Evolutionary conservation across 805 yeast genomes (phyloP), one percentile per base, ranked within the genome.

Genomic region (Yarrowia divulgata): DNA sequence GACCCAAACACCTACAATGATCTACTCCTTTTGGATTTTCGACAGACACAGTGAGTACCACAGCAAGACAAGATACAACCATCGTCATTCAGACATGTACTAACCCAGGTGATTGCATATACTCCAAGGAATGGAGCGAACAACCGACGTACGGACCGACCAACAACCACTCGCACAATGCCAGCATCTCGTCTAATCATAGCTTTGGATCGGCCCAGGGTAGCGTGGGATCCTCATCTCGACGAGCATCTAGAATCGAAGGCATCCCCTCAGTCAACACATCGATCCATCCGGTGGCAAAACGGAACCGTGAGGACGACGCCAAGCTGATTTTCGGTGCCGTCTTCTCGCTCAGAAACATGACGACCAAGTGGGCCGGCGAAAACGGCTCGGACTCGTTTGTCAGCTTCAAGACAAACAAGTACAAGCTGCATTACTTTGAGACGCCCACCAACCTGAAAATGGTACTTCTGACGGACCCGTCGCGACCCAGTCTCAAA

Each of bases 281-380:
- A 18, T 34, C 66, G 34, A 35, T 45, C n/a, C 52, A 45, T 32
- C 66, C 66, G 10, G 40, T 45, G 29, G 8, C 66, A 13, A 60
- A 45, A 45, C 66, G 66, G 1, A 60, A 60, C 52, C n/a, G 66
- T 8, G 89, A 88, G 62, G 92, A 93, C 75, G 81, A 86, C 14
- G 88, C 95, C 8, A 90, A 94, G 77, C 84, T 95, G 42, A 82
- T 95, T 14, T 95, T 91, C 76, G 99, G 99, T 13, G 87, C 91
- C 48, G 81, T 91, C 10, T 90, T 87, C 76, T 92, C 97, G 13
- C 79, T 94, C 71, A 84, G 93, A 67, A 91, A 89, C 71, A 85
- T 95, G 46, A 85, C 94, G 0, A 82, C 86, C n/a, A 88, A 84
- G 71, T 75, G 87, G 77, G 76, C 79, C 54, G 72, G 80, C 71